phyloP scores from a whole-genome alignment of 495 filamentous ascomycete species.

The Talaromyces proteolyticus region DNA sequence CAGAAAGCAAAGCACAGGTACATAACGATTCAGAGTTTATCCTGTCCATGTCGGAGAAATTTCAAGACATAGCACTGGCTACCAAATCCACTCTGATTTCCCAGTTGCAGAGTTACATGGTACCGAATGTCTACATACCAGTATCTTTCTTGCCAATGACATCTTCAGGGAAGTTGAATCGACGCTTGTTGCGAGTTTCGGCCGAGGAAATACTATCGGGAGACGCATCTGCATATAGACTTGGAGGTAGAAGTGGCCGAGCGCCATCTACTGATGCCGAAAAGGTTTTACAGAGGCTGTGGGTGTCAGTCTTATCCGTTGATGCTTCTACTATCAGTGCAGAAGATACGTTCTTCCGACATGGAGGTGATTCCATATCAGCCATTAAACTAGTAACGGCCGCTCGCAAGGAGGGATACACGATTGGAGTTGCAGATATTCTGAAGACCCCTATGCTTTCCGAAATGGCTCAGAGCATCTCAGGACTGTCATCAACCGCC shows the following conservation, averaged over 20 bases:
- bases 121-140: slow-evolving; percentile 54
- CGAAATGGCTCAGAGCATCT: slow-evolving; percentile 23
- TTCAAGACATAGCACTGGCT: slow-evolving; percentile 9
- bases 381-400: slow-evolving; percentile 29
- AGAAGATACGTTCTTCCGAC: slow-evolving; percentile 19
- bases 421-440: slow-evolving; percentile 27
- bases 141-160: slow-evolving; percentile 46
- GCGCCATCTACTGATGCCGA: slow-evolving; percentile 12
- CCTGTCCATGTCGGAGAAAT: slow-evolving; percentile 8
- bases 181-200: slow-evolving; percentile 9
- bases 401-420: slow-evolving; percentile 19
- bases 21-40: slow-evolving; percentile 8
- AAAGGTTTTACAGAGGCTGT: slow-evolving; percentile 22
- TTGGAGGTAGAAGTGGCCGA: slow-evolving; percentile 5
- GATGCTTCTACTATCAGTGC: slow-evolving; percentile 11
- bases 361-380: slow-evolving; percentile 26
- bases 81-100: slow-evolving; percentile 15
- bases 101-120: slow-evolving; percentile 40
- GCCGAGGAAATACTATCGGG: slow-evolving; percentile 10
- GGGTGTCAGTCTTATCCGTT: slow-evolving; percentile 24
- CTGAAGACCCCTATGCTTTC: slow-evolving; percentile 25
- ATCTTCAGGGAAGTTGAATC: slow-evolving; percentile 45
- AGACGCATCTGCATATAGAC: slow-evolving; percentile 8
- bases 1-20: not conserved
- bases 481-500: not conserved